Percentiles rank a stretch among this genome's conserved stretches.
Conservation (phyloP, 345 rosid species). For the Salix viminalis region DNA sequence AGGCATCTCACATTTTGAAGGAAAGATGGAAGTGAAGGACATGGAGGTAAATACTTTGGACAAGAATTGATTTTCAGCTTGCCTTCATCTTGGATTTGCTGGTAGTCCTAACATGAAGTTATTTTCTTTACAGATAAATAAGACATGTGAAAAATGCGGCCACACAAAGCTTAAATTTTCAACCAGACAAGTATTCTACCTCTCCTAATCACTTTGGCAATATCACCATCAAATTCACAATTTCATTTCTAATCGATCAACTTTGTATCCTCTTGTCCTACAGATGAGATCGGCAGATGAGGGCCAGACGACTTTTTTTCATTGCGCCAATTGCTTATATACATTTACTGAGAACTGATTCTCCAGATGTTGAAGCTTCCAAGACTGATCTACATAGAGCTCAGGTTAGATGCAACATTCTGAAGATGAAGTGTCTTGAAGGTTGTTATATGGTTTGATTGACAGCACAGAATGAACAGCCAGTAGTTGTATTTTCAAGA, state of each 20-base stretch:
- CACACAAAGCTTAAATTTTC: constrained; percentile 22
- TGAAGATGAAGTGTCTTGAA: no score
- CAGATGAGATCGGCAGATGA: constrained; percentile 29
- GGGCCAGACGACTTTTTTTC: constrained; percentile 25
- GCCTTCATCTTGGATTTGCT: neutral
- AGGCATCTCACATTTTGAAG: constrained; percentile 24
- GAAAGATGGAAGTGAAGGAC: constrained; percentile 27
- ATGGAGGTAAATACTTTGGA: constrained; percentile 21
- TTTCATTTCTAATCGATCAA: neutral
- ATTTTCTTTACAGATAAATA: constrained; percentile 13
- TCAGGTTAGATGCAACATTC: neutral
- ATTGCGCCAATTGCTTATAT: constrained; percentile 12
- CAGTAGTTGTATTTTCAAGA: no score
- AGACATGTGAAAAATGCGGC: constrained; percentile 20
- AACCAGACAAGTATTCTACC: constrained; percentile 15
- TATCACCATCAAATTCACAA: neutral
- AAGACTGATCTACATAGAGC: neutral
- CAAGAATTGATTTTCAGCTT: neutral
- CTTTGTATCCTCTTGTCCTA: neutral
- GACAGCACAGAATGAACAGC: no score
- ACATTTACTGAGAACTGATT: constrained; percentile 19
- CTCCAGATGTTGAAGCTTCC: neutral
- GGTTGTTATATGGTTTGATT: no score
- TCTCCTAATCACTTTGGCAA: neutral
- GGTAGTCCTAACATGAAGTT: neutral